Evolutionary conservation across 2,329 filamentous ascomycete species (phyloP).

Genomic region (Achaetomium macrosporum): DNA sequence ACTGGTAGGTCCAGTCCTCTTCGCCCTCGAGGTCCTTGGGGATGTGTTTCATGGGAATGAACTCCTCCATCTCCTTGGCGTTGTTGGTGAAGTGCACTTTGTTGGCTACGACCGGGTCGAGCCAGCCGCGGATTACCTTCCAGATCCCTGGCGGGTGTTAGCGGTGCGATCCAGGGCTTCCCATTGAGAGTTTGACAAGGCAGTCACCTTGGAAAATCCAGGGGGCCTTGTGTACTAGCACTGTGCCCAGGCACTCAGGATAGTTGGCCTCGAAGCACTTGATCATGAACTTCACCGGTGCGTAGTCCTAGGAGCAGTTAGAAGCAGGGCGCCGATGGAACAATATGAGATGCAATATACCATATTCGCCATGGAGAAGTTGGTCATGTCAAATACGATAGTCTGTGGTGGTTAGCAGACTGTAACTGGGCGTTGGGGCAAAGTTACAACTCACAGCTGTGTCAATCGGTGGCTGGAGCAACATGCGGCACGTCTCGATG

Average conservation of each 20-base stretch:
- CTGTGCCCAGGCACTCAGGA: constrained; percentile 81
- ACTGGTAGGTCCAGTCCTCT: constrained; percentile 79
- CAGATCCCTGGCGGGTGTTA: constrained; percentile 64
- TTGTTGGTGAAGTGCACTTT: constrained; percentile 93
- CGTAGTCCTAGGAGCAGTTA: constrained; percentile 62
- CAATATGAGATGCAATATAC: constrained; percentile 35
- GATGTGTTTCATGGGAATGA: constrained; percentile 65
- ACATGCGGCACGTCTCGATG: constrained; percentile 88
- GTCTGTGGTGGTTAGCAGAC: constrained; percentile 48
- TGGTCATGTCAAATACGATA: constrained; percentile 92
- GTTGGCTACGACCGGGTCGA: constrained; percentile 89
- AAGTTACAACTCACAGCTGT: constrained; percentile 69
- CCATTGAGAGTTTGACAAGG: too few species aligned
- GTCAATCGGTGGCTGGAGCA: constrained; percentile 73
- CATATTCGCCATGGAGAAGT: constrained; percentile 94
- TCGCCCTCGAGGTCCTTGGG: constrained; percentile 79
- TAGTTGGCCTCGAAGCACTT: constrained; percentile 99
- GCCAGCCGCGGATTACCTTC: constrained; percentile 92
- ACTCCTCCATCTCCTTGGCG: constrained; percentile 69
- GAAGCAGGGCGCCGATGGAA: neutral
- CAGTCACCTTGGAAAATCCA: constrained; percentile 84
- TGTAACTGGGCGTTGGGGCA: constrained; percentile 14
- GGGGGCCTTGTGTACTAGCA: constrained; percentile 91
- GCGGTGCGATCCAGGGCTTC: too few species aligned
- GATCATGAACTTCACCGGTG: constrained; percentile 98